These are phyloP conservation scores for Nitzschia sp. DNA, from an alignment of 108 stramenopile genomes.

Conservation along the genomic window DNA sequence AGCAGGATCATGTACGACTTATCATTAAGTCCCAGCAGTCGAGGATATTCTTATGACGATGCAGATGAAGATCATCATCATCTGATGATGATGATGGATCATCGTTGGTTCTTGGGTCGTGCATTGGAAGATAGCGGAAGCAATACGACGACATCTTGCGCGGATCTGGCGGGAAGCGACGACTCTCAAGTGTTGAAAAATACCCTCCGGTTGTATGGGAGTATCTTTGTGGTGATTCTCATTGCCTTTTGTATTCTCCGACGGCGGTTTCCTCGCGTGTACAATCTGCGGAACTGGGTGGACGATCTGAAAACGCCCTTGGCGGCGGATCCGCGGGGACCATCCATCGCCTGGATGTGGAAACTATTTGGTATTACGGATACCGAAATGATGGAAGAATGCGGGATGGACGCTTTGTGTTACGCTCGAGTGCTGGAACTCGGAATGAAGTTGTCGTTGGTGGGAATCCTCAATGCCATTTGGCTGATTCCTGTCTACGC, in stretches of 20 bases:
- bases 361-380: constrained; percentile 48
- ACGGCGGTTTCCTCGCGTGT: constrained; percentile 34
- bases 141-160: background rate
- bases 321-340: constrained; percentile 49
- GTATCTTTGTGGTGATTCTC: constrained; percentile 43
- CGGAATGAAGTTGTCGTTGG: constrained; percentile 46
- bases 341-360: constrained; percentile 63
- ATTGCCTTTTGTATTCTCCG: constrained; percentile 54
- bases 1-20: too few species aligned
- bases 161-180: background rate
- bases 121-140: background rate
- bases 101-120: too few species aligned
- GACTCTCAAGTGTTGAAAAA: constrained; percentile 22
- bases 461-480: constrained; percentile 50
- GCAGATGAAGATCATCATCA: too few species aligned
- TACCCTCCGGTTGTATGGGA: constrained; percentile 54
- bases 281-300: constrained; percentile 56
- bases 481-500: constrained; percentile 48
- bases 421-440: constrained; percentile 51
- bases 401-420: constrained; percentile 67
- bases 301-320: constrained; percentile 35
- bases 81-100: too few species aligned
- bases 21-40: too few species aligned
- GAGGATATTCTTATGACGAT: too few species aligned
- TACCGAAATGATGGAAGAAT: constrained; percentile 52